These are phyloP conservation scores for Aspergillus sp. DNA, from an alignment of 2,329 filamentous ascomycete genomes.

Conservation along the genomic window DNA sequence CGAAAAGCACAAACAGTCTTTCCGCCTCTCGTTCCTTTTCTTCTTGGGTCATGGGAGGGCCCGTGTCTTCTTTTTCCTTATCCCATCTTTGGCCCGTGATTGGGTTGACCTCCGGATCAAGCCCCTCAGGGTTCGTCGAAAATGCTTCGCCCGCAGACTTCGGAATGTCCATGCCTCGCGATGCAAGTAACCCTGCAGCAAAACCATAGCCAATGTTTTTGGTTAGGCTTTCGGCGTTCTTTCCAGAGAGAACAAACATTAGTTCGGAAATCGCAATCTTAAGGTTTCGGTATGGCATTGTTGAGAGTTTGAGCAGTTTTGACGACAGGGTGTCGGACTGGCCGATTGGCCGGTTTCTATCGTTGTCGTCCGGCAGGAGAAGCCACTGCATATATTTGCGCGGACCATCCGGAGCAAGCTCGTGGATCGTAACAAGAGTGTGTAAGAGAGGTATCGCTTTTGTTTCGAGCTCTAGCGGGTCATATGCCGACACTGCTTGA, in stretches of 20 bases:
- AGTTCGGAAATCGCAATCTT: slow-evolving; percentile 74
- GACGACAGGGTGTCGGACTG: slow-evolving; percentile 72
- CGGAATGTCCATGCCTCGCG: slow-evolving; percentile 77
- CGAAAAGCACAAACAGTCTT: slow-evolving; percentile 84
- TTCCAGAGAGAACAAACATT: slow-evolving; percentile 83
- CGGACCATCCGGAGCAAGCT: slow-evolving; percentile 63
- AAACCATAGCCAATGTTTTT: slow-evolving; percentile 93
- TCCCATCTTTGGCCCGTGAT: slow-evolving; percentile 82
- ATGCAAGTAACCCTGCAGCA: slow-evolving; percentile 84
- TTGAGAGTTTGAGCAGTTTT: slow-evolving; percentile 73
- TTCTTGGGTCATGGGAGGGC: slow-evolving; percentile 78
- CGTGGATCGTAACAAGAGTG: slow-evolving; percentile 69
- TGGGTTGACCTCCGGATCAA: slow-evolving; percentile 63
- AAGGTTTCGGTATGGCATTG: slow-evolving; percentile 70
- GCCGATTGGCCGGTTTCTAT: slow-evolving; percentile 76
- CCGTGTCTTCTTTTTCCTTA: slow-evolving; percentile 59
- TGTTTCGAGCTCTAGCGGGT: slow-evolving; percentile 69
- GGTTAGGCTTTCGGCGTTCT: slow-evolving; percentile 76
- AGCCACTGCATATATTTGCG: slow-evolving; percentile 62
- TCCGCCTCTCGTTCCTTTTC: slow-evolving; percentile 94
- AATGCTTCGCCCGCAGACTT: slow-evolving; percentile 61
- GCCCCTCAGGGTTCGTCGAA: slow-evolving; percentile 32
- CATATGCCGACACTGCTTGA: slow-evolving; percentile 62
- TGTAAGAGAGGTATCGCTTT: slow-evolving; percentile 72
- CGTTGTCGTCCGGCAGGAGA: slow-evolving; percentile 74